These are phyloP conservation scores for Gentiana macrophylla DNA, from an alignment of 257 asterid genomes.

Conservation along the genomic window DNA sequence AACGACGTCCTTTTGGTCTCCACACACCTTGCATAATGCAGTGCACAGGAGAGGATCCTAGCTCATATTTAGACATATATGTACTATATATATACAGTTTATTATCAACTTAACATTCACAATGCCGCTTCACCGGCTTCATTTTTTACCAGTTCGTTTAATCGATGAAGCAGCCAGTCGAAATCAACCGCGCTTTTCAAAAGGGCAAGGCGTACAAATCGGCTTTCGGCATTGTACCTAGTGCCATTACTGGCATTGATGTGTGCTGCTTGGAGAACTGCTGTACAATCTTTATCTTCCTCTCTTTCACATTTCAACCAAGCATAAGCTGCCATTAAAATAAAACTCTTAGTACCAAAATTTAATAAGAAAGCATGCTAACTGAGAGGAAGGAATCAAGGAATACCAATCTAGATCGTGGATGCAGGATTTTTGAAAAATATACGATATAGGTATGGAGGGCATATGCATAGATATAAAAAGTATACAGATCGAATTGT, in stretches of 20 bases:
- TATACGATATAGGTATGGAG: too few relatives aligned
- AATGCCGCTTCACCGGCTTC: slow-evolving; percentile 6
- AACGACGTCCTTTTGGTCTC: too few relatives aligned
- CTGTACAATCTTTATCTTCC: slow-evolving; percentile 15
- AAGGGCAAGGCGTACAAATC: slow-evolving; percentile 15
- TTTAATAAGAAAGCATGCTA: neutral
- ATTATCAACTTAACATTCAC: neutral
- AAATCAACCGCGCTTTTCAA: slow-evolving; percentile 19
- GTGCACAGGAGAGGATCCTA: too few relatives aligned
- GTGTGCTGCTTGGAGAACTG: slow-evolving; percentile 9
- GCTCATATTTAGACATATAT: too few relatives aligned
- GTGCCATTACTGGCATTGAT: slow-evolving; percentile 17
- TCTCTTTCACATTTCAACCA: slow-evolving; percentile 26
- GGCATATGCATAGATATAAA: too few relatives aligned
- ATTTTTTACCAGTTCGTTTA: slow-evolving; percentile 12
- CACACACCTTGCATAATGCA: too few relatives aligned
- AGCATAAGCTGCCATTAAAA: slow-evolving; percentile 23
- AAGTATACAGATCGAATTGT: too few relatives aligned
- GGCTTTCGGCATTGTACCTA: slow-evolving; percentile 9
- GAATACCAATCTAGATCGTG: neutral
- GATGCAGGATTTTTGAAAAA: too few relatives aligned
- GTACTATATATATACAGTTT: too few relatives aligned
- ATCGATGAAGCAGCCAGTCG: slow-evolving; percentile 7
- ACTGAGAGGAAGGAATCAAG: too few relatives aligned
- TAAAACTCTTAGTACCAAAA: neutral